Evolutionary conservation across 208 protist species (phyloP).

Genomic region (Leishmania guyanensis): DNA sequence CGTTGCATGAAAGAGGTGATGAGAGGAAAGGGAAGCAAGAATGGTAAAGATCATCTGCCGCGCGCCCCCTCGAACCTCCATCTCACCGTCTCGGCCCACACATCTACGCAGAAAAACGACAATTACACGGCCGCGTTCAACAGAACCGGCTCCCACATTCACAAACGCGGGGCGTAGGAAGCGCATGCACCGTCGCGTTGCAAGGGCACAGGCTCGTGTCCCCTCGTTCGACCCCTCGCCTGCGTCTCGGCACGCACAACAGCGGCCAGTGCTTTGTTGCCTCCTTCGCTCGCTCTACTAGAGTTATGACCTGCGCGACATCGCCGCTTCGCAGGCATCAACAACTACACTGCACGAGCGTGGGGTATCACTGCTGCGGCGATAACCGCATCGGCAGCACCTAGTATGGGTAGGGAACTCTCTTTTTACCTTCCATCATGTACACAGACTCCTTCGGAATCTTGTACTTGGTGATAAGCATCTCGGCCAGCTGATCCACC

Average conservation of each 20-base stretch:
- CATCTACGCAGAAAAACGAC: neutral
- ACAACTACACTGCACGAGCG: neutral
- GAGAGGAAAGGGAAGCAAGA: neutral
- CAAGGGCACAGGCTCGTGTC: no score
- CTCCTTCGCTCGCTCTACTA: neutral
- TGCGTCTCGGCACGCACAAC: neutral
- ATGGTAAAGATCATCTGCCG: neutral
- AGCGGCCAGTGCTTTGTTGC: neutral
- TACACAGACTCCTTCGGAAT: slow-evolving; percentile 79
- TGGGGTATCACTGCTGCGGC: neutral
- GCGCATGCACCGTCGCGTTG: neutral
- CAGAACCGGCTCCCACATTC: neutral
- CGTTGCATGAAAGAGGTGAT: neutral
- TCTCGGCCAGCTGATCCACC: slow-evolving; percentile 58
- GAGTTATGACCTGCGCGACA: neutral
- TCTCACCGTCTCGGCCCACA: neutral
- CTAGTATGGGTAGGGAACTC: slow-evolving; percentile 45
- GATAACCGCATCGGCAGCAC: neutral
- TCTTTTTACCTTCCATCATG: slow-evolving; percentile 80
- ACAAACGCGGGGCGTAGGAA: neutral
- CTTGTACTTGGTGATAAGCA: slow-evolving; percentile 76
- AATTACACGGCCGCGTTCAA: neutral
- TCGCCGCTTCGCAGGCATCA: neutral
- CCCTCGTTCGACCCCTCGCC: neutral
- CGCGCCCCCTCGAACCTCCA: neutral